Evolutionary conservation across 176 grass and related monocot genomes (phyloP).

Genomic region (Hordeum marinum): DNA sequence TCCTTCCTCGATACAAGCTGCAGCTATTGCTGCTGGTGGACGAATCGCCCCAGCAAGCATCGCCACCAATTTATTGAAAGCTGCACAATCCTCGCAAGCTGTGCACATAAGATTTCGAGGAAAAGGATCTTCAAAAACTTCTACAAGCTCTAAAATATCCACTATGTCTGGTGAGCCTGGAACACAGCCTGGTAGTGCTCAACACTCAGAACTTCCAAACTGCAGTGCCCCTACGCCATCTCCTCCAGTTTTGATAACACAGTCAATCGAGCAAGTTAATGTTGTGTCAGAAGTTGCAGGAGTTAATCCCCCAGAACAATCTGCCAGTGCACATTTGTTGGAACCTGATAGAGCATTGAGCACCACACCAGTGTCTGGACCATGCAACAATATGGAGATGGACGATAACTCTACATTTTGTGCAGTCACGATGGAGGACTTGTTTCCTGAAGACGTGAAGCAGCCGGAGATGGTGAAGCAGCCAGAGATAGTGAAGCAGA

Average conservation of each 20-base stretch:
- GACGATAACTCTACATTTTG: constrained; percentile 28
- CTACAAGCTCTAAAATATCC: constrained; percentile 32
- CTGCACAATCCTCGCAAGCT: constrained; percentile 76
- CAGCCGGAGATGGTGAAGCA: constrained; percentile 28
- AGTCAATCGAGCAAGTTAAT: constrained; percentile 27
- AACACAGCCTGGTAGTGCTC: constrained; percentile 24
- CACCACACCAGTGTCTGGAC: constrained; percentile 7
- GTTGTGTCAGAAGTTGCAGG: constrained; percentile 25
- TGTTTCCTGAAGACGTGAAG: constrained; percentile 57
- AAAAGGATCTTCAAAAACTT: constrained; percentile 40
- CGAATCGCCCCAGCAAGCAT: constrained; percentile 60
- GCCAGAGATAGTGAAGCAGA: constrained; percentile 18
- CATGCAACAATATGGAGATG: constrained; percentile 34
- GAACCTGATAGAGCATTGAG: constrained; percentile 29
- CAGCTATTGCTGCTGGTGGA: constrained; percentile 88
- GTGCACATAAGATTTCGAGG: constrained; percentile 72
- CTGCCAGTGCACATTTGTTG: background rate
- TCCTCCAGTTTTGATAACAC: constrained; percentile 7
- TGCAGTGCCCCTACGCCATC: constrained; percentile 5
- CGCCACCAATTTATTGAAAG: constrained; percentile 62
- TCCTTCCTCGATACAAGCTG: constrained; percentile 72
- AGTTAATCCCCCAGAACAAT: constrained; percentile 20
- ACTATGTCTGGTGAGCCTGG: constrained; percentile 22
- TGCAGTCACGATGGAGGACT: constrained; percentile 46
- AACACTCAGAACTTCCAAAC: constrained; percentile 14